Evolutionary conservation across 2,329 filamentous ascomycete genomes (phyloP).

Genomic region (Pseudofabraea citricarpa): DNA sequence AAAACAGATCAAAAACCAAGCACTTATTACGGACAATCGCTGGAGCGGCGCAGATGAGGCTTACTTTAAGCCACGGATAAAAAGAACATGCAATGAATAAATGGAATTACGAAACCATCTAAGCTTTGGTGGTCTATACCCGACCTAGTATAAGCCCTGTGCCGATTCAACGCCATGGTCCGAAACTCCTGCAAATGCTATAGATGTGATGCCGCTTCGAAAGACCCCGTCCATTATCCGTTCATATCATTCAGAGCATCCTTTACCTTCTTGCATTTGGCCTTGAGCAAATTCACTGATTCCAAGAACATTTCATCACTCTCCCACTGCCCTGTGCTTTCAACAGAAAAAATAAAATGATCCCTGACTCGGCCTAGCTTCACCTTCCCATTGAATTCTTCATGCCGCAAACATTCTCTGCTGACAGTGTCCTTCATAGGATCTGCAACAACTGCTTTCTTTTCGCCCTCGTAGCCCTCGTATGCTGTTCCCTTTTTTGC

Average conservation of each 20-base stretch:
- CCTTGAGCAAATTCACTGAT: conserved; percentile 76
- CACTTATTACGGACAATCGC: too few relatives aligned
- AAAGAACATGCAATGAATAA: too few relatives aligned
- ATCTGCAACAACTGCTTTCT: conserved; percentile 82
- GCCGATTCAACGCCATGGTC: conserved; percentile 17
- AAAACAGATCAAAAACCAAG: too few relatives aligned
- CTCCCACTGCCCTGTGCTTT: conserved; percentile 92
- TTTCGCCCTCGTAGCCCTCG: conserved; percentile 70
- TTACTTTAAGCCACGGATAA: too few relatives aligned
- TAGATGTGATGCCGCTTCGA: conserved; percentile 1
- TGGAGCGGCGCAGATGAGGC: too few relatives aligned
- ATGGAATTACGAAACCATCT: too few relatives aligned
- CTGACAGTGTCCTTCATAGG: conserved; percentile 94
- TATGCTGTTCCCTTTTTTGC: conserved; percentile 59
- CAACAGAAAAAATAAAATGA: conserved; percentile 95
- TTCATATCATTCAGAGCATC: conserved; percentile 64
- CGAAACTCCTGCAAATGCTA: conserved; percentile 26
- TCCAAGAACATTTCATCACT: conserved; percentile 93
- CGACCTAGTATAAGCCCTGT: not conserved
- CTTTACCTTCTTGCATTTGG: conserved; percentile 74
- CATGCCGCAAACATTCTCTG: conserved; percentile 84
- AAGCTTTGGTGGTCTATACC: not conserved
- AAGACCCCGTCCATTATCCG: conserved; percentile 21
- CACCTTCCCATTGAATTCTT: conserved; percentile 93
- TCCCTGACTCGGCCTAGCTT: conserved; percentile 85